Conservation (phyloP, 495 filamentous ascomycete species). For the Trichoderma reesei region DNA sequence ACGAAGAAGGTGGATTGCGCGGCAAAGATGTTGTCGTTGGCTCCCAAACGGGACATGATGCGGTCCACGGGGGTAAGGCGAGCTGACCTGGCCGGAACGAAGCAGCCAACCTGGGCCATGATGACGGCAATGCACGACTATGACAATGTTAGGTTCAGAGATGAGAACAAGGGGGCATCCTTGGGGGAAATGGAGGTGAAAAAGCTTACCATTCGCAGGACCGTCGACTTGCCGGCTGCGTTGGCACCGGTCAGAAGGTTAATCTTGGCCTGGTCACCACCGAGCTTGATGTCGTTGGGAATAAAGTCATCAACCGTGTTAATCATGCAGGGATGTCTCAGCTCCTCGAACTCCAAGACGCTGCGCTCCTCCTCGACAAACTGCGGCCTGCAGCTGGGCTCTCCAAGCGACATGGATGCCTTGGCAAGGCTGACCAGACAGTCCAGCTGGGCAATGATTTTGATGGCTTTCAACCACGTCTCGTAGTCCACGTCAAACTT, state of each 20-base stretch:
- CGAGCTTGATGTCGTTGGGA: constrained; percentile 86
- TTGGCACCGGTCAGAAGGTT: constrained; percentile 93
- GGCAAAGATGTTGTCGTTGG: constrained; percentile 98
- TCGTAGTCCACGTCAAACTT: constrained; percentile 82
- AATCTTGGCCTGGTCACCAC: constrained; percentile 71
- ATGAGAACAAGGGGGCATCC: constrained; percentile 1
- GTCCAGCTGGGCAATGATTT: constrained; percentile 83
- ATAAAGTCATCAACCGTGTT: constrained; percentile 90
- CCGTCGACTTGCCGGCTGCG: constrained; percentile 96
- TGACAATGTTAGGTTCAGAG: constrained; percentile 32
- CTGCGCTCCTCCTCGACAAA: constrained; percentile 81
- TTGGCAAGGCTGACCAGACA: constrained; percentile 89
- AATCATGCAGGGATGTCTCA: constrained; percentile 90
- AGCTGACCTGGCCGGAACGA: constrained; percentile 76
- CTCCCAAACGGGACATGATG: constrained; percentile 97
- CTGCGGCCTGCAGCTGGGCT: constrained; percentile 76
- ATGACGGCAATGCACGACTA: constrained; percentile 85
- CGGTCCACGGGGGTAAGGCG: constrained; percentile 87
- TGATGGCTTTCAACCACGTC: constrained; percentile 80
- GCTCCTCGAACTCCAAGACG: constrained; percentile 80
- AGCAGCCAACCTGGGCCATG: constrained; percentile 96
- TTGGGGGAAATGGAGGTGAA: background rate
- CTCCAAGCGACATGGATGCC: constrained; percentile 70
- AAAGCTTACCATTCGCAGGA: constrained; percentile 77
- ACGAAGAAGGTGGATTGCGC: constrained; percentile 98